These are phyloP conservation scores for Lathyrus oleraceus DNA, from an alignment of 306 rosid genomes.

Conservation along the genomic window DNA sequence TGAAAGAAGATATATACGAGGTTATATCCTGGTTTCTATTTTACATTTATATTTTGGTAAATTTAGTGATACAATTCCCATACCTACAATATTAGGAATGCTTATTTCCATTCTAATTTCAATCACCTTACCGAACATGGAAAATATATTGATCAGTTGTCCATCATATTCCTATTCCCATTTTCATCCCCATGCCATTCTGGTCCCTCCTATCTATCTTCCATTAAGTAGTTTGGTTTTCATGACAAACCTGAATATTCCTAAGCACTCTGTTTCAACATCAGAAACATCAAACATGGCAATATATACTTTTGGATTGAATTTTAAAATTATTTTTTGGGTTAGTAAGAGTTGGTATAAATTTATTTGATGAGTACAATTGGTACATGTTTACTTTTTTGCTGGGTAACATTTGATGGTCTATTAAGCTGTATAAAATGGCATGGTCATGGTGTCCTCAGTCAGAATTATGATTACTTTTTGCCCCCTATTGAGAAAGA, in stretches of 20 bases:
- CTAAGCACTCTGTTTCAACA: neutral
- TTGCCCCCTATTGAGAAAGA: neutral
- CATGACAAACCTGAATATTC: neutral
- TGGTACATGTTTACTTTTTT: neutral
- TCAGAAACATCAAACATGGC: neutral
- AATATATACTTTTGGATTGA: constrained; percentile 6
- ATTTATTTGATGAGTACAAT: constrained; percentile 14
- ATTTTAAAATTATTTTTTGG: constrained; percentile 11
- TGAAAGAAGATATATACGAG: constrained; percentile 96
- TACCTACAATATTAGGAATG: neutral
- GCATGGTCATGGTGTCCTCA: constrained; percentile 5
- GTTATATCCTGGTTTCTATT: constrained; percentile 45
- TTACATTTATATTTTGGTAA: constrained; percentile 5
- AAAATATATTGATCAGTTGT: constrained; percentile 1
- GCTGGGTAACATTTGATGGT: constrained; percentile 5
- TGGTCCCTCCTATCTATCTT: neutral
- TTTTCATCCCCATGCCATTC: neutral
- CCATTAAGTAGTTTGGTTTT: constrained; percentile 10
- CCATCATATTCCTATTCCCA: neutral
- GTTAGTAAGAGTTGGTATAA: neutral
- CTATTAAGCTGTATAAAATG: constrained; percentile 13
- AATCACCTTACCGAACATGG: constrained; percentile 14
- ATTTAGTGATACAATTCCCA: constrained; percentile 9
- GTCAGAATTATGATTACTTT: neutral
- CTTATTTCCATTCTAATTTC: constrained; percentile 6